Percentiles rank a stretch among this genome's conserved stretches.
Conservation (phyloP, 225 moss, liverwort and hornwort species). For the Marchantia paleacea region DNA sequence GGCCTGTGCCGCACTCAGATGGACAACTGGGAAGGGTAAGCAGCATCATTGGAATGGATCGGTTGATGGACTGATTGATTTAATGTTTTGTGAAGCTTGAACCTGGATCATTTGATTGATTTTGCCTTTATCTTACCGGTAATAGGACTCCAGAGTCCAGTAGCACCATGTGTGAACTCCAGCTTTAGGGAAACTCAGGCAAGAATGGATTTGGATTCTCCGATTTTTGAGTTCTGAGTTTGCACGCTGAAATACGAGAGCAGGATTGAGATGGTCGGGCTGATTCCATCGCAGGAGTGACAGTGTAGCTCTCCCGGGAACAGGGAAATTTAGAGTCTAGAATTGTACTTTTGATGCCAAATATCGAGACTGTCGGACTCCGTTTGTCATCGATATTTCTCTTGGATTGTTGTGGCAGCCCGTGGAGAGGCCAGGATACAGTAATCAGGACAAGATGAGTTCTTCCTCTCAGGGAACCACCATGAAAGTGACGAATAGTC, state of each 20-base stretch:
- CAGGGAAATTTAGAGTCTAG: neutral
- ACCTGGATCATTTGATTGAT: neutral
- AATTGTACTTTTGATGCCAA: neutral
- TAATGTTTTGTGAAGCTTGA: neutral
- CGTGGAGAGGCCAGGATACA: conserved; percentile 15
- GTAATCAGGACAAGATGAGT: conserved; percentile 17
- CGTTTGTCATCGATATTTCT: neutral
- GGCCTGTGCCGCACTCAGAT: conserved; percentile 11
- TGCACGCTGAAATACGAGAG: neutral
- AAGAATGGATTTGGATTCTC: neutral
- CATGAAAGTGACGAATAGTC: conserved; percentile 32
- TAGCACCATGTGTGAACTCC: neutral
- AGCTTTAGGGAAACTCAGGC: neutral
- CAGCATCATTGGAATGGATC: too few relatives aligned
- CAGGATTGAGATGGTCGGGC: neutral
- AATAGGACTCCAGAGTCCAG: neutral
- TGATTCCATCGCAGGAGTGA: neutral
- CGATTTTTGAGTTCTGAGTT: neutral
- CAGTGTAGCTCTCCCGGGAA: neutral
- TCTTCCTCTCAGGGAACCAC: neutral
- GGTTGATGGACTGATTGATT: conserved; percentile 2
- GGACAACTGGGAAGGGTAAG: conserved; percentile 13
- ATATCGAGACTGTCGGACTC: neutral
- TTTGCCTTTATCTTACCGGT: neutral
- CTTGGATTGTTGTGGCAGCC: conserved; percentile 8